phyloP scores from a whole-genome alignment of 2,329 filamentous ascomycete species.

The Ophiostoma piceae region DNA sequence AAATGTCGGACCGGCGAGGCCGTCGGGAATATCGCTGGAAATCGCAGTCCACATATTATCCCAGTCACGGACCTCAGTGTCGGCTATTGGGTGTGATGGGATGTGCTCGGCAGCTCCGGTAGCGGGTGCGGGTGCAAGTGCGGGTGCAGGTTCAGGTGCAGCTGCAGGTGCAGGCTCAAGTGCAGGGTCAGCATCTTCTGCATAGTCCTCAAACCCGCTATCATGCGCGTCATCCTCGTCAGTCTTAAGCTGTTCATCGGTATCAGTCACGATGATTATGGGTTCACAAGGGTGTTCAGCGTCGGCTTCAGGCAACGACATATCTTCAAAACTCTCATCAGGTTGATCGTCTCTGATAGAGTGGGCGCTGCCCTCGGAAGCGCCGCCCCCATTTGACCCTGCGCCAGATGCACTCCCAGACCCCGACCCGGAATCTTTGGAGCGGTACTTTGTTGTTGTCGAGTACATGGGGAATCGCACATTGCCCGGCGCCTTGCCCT shows the following conservation, averaged over 20 bases:
- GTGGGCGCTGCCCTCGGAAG: neutral
- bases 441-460: slow-evolving; percentile 8
- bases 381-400: neutral
- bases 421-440: neutral
- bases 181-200: too few species aligned
- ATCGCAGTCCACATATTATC: neutral
- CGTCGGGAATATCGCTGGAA: neutral
- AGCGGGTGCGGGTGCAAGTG: too few species aligned
- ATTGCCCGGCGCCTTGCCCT: neutral
- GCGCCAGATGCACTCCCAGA: neutral
- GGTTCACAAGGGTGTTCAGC: neutral
- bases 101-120: neutral
- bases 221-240: neutral
- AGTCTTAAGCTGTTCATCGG: neutral
- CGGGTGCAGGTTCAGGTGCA: too few species aligned
- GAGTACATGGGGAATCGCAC: slow-evolving; percentile 16
- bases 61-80: neutral
- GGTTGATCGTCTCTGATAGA: neutral
- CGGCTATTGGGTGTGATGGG: neutral
- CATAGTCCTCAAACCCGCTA: neutral
- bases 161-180: too few species aligned
- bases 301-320: neutral
- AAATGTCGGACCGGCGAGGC: neutral
- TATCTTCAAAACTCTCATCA: neutral
- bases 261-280: neutral